Base-by-base conservation (phyloP, 108 stramenopile species). In the Fragilaria crotonensis region DNA sequence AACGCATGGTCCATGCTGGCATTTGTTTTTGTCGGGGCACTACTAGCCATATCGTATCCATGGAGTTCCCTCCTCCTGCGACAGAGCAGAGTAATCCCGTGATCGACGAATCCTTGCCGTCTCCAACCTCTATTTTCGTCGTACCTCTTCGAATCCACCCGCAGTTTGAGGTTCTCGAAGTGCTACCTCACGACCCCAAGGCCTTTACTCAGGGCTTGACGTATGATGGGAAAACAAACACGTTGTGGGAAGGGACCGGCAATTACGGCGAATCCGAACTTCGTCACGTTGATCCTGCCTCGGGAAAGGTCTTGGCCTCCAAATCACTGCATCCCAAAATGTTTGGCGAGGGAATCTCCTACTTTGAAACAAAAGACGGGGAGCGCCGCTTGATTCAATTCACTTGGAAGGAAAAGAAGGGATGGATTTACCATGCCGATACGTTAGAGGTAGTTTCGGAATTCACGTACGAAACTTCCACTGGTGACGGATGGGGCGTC, bases 401-500 rank as follows among this genome's bases (percentile, higher is more conserved):
- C n/a, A 92, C 90, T 1, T 92, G 78, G 74, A 65, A 60, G 33
- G 68, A 83, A 63, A 32, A 59, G 56, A 59, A 62, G 7, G 84
- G 70, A 1, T 70, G 78, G 31, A 57, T 86, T 9, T 88, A 86
- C 30, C 71, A 84, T 55, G 54, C 76, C 0, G 56, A 71, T 25
- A 62, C 73, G 4, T 31, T 85, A 45, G 33, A 67, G 30, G 28
- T 61, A 11, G 26, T 79, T 2, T 1, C 47, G 30, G 48, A 72
- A 45, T 48, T 79, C 59, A 33, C 22, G 9, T 84, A 57, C 44
- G 60, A 79, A 20, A 81, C 76, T 5, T 55, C 67, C 45, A 85
- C 73, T 0, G 57, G 58, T 5, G 83, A 92, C 63, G 90, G 87
- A 21, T 92, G 90, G 90, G 90, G 90, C 4, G 84, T 92, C 33